phyloP scores from a whole-genome alignment of 192 early-diverging fungal genomes.

The Thoreauomyces humboldtii region DNA sequence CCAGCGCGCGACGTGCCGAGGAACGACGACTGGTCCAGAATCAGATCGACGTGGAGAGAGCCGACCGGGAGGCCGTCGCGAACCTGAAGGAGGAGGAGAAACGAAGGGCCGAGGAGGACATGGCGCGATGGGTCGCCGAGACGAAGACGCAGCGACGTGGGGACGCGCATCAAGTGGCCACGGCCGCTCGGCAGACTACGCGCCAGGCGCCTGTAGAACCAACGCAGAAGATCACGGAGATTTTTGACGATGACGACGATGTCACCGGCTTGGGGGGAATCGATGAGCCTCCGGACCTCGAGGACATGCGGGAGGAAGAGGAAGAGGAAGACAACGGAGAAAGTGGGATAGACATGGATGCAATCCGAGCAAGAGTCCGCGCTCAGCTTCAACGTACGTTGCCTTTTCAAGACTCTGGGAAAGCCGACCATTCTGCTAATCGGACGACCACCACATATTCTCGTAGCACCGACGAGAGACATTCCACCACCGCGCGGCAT shows the following conservation, averaged over 20 bases:
- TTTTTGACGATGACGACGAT: constrained; percentile 31
- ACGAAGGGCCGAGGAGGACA: constrained; percentile 28
- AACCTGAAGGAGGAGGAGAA: constrained; percentile 38
- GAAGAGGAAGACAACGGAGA: constrained; percentile 30
- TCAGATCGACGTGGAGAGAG: constrained; percentile 51
- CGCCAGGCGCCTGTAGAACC: no score
- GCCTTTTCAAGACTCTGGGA: neutral
- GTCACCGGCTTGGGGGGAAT: no score
- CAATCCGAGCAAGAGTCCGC: constrained; percentile 39
- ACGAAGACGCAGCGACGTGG: neutral
- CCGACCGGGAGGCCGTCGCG: constrained; percentile 37
- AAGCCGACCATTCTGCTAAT: no score
- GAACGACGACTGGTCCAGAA: constrained; percentile 40
- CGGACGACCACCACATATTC: neutral
- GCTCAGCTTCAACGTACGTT: constrained; percentile 33
- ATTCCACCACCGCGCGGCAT: constrained; percentile 18
- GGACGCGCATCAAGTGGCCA: neutral
- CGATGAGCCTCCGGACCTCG: no score
- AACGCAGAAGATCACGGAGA: constrained; percentile 19
- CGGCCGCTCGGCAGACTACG: neutral
- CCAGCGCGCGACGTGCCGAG: constrained; percentile 13
- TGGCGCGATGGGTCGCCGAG: constrained; percentile 16
- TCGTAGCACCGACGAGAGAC: neutral
- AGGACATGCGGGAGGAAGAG: no score
- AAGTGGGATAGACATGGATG: constrained; percentile 50